These are phyloP conservation scores for Thermothelomyces thermophilus DNA, from an alignment of 2,329 filamentous ascomycete species.

Conservation along the genomic window DNA sequence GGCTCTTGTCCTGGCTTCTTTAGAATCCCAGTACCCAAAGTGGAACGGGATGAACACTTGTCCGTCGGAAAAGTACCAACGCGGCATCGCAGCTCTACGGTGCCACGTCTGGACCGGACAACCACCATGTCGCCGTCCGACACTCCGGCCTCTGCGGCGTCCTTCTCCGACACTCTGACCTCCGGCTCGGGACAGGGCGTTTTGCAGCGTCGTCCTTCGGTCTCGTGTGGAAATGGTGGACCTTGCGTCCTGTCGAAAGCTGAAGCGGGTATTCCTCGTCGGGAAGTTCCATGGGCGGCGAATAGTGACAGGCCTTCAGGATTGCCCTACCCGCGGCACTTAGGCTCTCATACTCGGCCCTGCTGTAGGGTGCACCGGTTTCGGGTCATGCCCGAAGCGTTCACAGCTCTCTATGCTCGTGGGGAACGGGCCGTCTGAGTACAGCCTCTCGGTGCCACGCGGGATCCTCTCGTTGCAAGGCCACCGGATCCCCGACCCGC, in stretches of 20 bases:
- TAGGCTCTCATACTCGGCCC: constrained; percentile 27
- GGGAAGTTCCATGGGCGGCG: constrained; percentile 26
- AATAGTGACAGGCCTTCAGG: constrained; percentile 31
- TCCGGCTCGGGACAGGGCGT: constrained; percentile 28
- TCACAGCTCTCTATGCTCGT: constrained; percentile 33
- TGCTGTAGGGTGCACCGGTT: constrained; percentile 30
- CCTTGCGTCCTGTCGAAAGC: constrained; percentile 31
- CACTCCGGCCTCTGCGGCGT: constrained; percentile 26
- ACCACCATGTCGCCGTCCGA: constrained; percentile 29
- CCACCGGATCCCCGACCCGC: constrained; percentile 34
- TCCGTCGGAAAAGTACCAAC: constrained; percentile 28
- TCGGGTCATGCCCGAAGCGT: constrained; percentile 34
- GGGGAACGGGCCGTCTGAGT: constrained; percentile 30
- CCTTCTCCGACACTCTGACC: constrained; percentile 27
- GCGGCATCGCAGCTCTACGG: constrained; percentile 27
- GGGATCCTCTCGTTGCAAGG: constrained; percentile 31
- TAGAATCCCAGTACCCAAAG: constrained; percentile 33
- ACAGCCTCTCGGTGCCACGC: constrained; percentile 31
- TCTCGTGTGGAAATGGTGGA: constrained; percentile 33
- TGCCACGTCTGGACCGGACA: constrained; percentile 28
- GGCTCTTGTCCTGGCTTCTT: constrained; percentile 29
- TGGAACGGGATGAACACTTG: constrained; percentile 36
- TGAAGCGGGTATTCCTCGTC: constrained; percentile 30
- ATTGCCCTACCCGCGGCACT: constrained; percentile 32
- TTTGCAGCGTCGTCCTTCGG: constrained; percentile 31